phyloP scores from a whole-genome alignment of 2,329 filamentous ascomycete genomes.

The Verruconis gallopava region DNA sequence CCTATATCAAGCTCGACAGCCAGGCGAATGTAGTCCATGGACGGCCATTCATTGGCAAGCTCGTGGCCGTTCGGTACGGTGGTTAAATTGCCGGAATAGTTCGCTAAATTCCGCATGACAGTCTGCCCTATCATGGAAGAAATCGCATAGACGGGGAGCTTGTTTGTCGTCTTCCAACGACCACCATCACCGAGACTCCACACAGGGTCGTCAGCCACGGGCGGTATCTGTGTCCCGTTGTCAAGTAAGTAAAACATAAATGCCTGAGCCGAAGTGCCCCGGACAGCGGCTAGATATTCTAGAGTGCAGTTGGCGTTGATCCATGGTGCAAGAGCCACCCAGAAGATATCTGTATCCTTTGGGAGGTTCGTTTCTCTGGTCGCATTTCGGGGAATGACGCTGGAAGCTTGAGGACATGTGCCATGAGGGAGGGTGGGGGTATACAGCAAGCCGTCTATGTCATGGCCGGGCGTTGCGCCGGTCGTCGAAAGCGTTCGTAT shows the following conservation, averaged over 20 bases:
- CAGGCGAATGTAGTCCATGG: constrained; percentile 36
- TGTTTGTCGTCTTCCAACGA: constrained; percentile 57
- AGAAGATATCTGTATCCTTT: constrained; percentile 49
- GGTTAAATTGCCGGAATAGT: constrained; percentile 66
- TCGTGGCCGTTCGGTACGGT: constrained; percentile 26
- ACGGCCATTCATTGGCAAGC: constrained; percentile 25
- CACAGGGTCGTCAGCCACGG: constrained; percentile 45
- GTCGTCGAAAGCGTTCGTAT: constrained; percentile 66
- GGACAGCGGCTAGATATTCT: constrained; percentile 52
- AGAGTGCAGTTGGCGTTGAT: constrained; percentile 58
- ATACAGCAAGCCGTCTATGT: constrained; percentile 70
- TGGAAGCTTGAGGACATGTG: constrained; percentile 47
- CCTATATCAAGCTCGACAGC: constrained; percentile 37
- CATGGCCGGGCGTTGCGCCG: constrained; percentile 45
- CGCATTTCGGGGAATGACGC: constrained; percentile 61
- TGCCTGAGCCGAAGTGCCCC: constrained; percentile 48
- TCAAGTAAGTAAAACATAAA: constrained; percentile 44
- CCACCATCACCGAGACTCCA: constrained; percentile 62
- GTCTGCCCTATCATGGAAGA: constrained; percentile 51
- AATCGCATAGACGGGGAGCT: constrained; percentile 74
- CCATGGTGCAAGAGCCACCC: constrained; percentile 82
- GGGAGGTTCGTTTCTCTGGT: constrained; percentile 59
- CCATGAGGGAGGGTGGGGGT: constrained; percentile 57
- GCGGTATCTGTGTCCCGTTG: constrained; percentile 44
- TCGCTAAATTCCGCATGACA: constrained; percentile 58